A percentile compares a stretch with the other conserved stretches of the same genome.
These are phyloP conservation scores for Schizosaccharomyces pombe DNA, from an alignment of 805 yeast species.

Conservation along the genomic window DNA sequence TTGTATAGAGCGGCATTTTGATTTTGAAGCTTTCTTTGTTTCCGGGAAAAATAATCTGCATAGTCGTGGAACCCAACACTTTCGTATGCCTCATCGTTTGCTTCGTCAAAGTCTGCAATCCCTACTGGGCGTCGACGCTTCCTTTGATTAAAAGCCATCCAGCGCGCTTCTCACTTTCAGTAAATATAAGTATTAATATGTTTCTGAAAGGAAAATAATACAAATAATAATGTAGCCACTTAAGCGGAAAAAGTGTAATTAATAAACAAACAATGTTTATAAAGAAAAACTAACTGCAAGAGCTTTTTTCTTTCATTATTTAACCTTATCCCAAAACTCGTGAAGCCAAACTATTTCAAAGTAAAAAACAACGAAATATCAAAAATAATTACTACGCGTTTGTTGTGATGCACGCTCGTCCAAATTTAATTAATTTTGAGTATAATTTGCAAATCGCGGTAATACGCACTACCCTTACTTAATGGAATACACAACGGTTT, in stretches of 20 bases:
- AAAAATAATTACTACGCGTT: background rate
- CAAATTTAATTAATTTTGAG: background rate
- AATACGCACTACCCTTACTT: background rate
- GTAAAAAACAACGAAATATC: background rate
- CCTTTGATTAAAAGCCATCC: background rate
- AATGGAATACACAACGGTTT: background rate
- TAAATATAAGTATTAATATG: no score
- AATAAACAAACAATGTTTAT: no score
- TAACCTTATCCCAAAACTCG: no score
- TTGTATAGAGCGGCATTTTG: slow-evolving; percentile 20
- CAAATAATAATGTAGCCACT: no score
- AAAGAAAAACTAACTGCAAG: no score
- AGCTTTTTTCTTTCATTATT: no score
- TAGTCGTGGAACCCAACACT: slow-evolving; percentile 35
- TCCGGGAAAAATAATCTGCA: slow-evolving; percentile 38
- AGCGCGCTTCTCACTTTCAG: no score
- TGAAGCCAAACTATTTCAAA: no score
- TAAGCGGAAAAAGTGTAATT: no score
- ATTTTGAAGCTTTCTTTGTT: slow-evolving; percentile 36
- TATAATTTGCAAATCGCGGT: no score
- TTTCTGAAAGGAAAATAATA: no score
- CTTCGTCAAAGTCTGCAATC: background rate
- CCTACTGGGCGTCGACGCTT: background rate
- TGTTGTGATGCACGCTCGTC: background rate
- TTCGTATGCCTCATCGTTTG: background rate